Evolutionary conservation across 106 monocot genomes (phyloP), one percentile per base, ranked within the genome.

Genomic region (Alisma plantagoaquatica): DNA sequence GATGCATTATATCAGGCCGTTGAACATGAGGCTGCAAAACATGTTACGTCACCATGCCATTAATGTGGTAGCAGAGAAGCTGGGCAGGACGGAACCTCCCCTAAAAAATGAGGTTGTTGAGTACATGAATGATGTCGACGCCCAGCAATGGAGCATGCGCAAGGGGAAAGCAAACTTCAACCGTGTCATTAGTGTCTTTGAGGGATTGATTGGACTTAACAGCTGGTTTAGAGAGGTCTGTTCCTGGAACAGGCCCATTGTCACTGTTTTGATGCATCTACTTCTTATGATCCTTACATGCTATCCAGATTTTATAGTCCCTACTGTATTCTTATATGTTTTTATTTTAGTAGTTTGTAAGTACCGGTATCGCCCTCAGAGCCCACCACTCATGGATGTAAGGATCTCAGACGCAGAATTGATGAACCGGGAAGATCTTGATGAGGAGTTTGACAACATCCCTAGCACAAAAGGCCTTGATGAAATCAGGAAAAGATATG

Each of bases 361-460:
- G 41, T 89, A 71, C 55, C 56, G 75, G 25, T 65, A 42, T 47
- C 55, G 88, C 8, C 70, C 83, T 2, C 58, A 59, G 4, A 28
- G 70, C 32, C 83, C 83, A 6, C 79, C 88, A 0, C 83, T 76
- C 48, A 83, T 89, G 79, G 68, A 89, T 61, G 76, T 66, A 0
- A 53, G 48, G 50, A 49, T 80, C 30, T 89, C 83, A 2, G 60
- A 76, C 0, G 83, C 73, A 0, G 79, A 83, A 18, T 20, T 0
- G 60, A 48, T 4, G 49, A 64, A 41, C 79, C 83, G 0, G 83
- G 83, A 11, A 83, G 14, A 83, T 44, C 60, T 89, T 5, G 89
- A 89, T 20, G 83, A 89, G 70, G 89, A 89, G 46, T 83, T 89
- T 14, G 83, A 89, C 20, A 41, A 46, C 0, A 77, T 83, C 50